These are phyloP conservation scores for Zygosaccharomyces lentus DNA, from an alignment of 805 yeast species.

Conservation along the genomic window DNA sequence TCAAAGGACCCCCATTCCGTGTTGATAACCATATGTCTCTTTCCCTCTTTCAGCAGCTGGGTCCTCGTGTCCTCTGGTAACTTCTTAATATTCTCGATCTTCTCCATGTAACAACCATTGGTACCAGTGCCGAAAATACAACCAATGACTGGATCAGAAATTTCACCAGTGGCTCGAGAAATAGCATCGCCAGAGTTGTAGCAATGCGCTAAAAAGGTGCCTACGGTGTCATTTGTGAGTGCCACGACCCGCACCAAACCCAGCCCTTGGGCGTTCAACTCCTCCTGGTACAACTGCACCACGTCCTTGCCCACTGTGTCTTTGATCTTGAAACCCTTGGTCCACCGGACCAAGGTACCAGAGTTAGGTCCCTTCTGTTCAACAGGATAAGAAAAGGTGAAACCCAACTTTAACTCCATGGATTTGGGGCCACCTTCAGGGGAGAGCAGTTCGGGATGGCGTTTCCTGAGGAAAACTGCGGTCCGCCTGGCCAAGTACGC, in stretches of 20 bases:
- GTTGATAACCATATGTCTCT: conserved; percentile 77
- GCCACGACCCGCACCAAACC: conserved; percentile 73
- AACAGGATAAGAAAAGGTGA: conserved; percentile 93
- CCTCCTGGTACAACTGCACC: conserved; percentile 64
- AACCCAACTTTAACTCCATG: conserved; percentile 65
- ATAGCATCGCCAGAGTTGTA: conserved; percentile 54
- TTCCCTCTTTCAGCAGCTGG: conserved; percentile 41
- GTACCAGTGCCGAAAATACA: conserved; percentile 97
- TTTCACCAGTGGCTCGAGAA: conserved; percentile 47
- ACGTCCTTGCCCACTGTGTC: conserved; percentile 86
- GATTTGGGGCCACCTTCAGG: conserved; percentile 29
- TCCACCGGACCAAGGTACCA: conserved; percentile 90
- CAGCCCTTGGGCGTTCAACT: conserved; percentile 53
- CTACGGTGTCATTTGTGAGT: conserved; percentile 92
- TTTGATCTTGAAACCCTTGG: conserved; percentile 85
- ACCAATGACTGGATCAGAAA: conserved; percentile 77
- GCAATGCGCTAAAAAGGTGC: conserved; percentile 84
- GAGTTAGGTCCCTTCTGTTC: conserved; percentile 73
- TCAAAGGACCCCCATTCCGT: conserved; percentile 99
- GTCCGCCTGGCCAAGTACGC: conserved; percentile 70
- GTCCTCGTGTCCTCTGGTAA: conserved; percentile 47
- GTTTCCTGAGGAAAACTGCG: conserved; percentile 55
- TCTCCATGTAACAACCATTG: conserved; percentile 89
- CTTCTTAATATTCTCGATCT: conserved; percentile 67
- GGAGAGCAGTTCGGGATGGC: conserved; percentile 49